Evolutionary conservation across 164 flowering plant species (phyloP).

Genomic region (Litsea cubeba): DNA sequence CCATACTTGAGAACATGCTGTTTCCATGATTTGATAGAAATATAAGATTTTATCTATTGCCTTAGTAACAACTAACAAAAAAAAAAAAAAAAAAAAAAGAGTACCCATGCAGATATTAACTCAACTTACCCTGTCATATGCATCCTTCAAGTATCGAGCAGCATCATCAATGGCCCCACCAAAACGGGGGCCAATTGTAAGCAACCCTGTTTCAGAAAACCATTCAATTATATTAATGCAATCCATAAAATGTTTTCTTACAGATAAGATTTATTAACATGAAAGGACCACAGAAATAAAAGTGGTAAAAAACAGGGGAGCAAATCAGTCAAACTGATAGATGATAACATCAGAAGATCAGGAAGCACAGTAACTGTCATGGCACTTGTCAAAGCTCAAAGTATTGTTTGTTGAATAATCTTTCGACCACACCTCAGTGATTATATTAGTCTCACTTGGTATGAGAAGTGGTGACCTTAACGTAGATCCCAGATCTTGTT

Average conservation of each 20-base stretch:
- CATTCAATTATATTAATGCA: background rate
- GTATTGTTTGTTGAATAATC: no score
- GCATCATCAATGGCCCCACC: conserved; percentile 99
- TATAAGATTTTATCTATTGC: background rate
- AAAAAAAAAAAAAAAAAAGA: background rate
- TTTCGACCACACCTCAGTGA: no score
- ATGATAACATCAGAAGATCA: no score
- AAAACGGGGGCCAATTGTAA: conserved; percentile 97
- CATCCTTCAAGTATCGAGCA: conserved; percentile 96
- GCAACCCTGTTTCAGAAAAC: conserved; percentile 63
- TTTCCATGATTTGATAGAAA: background rate
- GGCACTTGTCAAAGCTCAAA: no score
- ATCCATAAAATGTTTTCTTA: background rate
- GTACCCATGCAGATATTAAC: background rate
- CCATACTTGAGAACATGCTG: background rate
- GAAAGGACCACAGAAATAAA: no score
- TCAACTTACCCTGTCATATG: conserved; percentile 65
- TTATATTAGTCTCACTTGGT: no score
- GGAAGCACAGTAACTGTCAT: no score
- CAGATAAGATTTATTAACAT: no score
- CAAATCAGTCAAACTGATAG: no score
- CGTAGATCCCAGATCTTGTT: no score
- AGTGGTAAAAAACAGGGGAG: no score
- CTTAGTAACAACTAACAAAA: background rate
- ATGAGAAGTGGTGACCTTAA: no score